A percentile compares a stretch with the other conserved stretches of the same genome.
Evolutionary conservation across 2,329 filamentous ascomycete genomes (phyloP).

Genomic region (Immersiporthe knoxdaviesiana): DNA sequence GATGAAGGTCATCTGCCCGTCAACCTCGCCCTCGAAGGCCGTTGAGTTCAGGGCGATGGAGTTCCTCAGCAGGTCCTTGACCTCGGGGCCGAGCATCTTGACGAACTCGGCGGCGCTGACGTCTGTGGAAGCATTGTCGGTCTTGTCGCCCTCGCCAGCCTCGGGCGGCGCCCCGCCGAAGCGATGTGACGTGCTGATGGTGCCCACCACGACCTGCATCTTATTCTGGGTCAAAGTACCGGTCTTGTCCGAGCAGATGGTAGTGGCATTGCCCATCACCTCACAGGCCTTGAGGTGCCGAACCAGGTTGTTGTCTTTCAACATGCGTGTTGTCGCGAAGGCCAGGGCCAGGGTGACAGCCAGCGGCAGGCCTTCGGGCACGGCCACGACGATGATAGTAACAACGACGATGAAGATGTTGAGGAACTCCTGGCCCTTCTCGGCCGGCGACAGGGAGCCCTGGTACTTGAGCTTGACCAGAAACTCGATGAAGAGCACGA

Average conservation of each 20-base stretch:
- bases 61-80: slow-evolving; percentile 59
- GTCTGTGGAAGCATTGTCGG: slow-evolving; percentile 33
- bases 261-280: slow-evolving; percentile 79
- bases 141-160: slow-evolving; percentile 27
- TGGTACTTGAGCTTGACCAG: slow-evolving; percentile 65
- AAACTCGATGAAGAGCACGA: slow-evolving; percentile 86
- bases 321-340: slow-evolving; percentile 77
- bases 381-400: slow-evolving; percentile 76
- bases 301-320: slow-evolving; percentile 77
- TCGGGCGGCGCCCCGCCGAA: slow-evolving; percentile 50
- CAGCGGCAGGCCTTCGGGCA: slow-evolving; percentile 71
- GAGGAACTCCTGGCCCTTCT: slow-evolving; percentile 79
- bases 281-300: slow-evolving; percentile 78
- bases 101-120: slow-evolving; percentile 52
- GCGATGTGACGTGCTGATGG: slow-evolving; percentile 57
- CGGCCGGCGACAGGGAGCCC: slow-evolving; percentile 56
- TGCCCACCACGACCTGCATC: slow-evolving; percentile 68
- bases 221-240: slow-evolving; percentile 70
- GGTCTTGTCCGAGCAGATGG: slow-evolving; percentile 71
- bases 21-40: slow-evolving; percentile 75
- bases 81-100: slow-evolving; percentile 48
- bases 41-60: slow-evolving; percentile 71
- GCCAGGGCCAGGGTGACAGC: slow-evolving; percentile 78
- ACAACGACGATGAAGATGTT: slow-evolving; percentile 78
- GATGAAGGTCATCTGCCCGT: slow-evolving; percentile 68